A percentile compares a stretch with the other conserved stretches of the same genome.
phyloP scores from a whole-genome alignment of 164 flowering plant genomes.

The Houttuynia cordata region DNA sequence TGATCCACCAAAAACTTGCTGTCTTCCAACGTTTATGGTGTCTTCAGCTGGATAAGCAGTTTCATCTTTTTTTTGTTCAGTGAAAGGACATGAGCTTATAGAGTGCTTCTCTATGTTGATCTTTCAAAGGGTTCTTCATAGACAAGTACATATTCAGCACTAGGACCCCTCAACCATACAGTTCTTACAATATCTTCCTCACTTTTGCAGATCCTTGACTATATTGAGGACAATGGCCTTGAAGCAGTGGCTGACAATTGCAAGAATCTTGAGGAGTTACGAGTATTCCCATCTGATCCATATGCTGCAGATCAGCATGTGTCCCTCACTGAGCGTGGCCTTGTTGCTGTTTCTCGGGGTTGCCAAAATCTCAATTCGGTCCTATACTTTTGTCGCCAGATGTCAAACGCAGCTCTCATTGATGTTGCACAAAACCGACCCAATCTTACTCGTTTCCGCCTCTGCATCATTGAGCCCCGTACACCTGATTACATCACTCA shows the following conservation, averaged over 20 bases:
- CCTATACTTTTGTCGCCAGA: constrained; percentile 80
- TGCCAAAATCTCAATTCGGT: constrained; percentile 78
- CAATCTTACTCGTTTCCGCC: constrained; percentile 66
- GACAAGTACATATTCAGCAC: too few species aligned
- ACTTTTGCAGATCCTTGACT: constrained; percentile 58
- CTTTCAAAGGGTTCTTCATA: too few species aligned
- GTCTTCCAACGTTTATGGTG: too few species aligned
- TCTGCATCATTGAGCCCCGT: constrained; percentile 76
- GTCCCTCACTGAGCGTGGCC: constrained; percentile 63
- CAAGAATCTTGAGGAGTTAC: constrained; percentile 53
- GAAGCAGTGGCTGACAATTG: constrained; percentile 52
- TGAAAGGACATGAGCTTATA: too few species aligned
- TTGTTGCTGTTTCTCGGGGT: constrained; percentile 63
- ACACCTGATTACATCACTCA: constrained; percentile 63
- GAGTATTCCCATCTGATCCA: constrained; percentile 84
- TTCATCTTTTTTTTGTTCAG: too few species aligned
- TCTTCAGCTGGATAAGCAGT: too few species aligned
- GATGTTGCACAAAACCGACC: constrained; percentile 64
- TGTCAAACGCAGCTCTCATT: constrained; percentile 73
- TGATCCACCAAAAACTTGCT: too few species aligned
- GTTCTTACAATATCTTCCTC: not conserved
- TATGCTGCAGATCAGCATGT: constrained; percentile 41
- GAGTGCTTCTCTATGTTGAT: not conserved
- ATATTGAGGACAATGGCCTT: constrained; percentile 72
- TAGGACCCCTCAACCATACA: too few species aligned